A percentile compares a stretch with the other conserved stretches of the same genome.
These are phyloP conservation scores for Tolypocladium amazonense DNA, from an alignment of 2,329 filamentous ascomycete genomes.

Conservation along the genomic window DNA sequence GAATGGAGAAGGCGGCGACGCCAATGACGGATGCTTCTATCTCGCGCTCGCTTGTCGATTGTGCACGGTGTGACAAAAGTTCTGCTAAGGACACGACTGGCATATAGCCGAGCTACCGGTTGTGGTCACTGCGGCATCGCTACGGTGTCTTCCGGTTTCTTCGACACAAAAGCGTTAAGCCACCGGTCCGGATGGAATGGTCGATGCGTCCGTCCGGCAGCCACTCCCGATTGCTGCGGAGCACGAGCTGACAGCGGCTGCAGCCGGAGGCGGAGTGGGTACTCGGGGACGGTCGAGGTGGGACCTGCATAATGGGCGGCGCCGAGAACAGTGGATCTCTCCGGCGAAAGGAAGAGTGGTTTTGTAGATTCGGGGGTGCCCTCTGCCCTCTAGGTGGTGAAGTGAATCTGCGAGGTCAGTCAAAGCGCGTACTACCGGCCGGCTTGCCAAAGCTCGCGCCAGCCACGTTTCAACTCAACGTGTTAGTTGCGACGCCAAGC, in stretches of 20 bases:
- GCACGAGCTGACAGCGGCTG: not conserved
- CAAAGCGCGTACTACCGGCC: no score
- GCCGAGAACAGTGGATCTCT: not conserved
- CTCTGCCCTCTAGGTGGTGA: not conserved
- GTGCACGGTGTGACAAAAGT: not conserved
- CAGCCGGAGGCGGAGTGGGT: not conserved
- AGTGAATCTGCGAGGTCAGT: not conserved
- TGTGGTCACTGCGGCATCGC: not conserved
- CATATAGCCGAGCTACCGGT: not conserved
- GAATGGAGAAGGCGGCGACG: slow-evolving; percentile 1
- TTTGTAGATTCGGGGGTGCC: not conserved
- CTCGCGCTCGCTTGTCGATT: not conserved
- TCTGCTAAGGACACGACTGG: not conserved
- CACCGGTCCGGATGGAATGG: not conserved
- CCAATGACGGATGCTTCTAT: not conserved
- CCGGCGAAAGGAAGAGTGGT: not conserved
- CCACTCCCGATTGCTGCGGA: not conserved
- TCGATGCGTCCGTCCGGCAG: not conserved
- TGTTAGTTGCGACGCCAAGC: not conserved
- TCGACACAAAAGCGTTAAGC: not conserved
- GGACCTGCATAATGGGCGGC: not conserved
- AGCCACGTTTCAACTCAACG: not conserved
- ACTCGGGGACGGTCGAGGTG: not conserved
- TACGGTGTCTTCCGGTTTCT: not conserved
- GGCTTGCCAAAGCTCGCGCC: not conserved